Percentiles rank a stretch among this genome's conserved stretches.
Conservation (phyloP, 306 rosid species). For the Quercus aquifolioides region DNA sequence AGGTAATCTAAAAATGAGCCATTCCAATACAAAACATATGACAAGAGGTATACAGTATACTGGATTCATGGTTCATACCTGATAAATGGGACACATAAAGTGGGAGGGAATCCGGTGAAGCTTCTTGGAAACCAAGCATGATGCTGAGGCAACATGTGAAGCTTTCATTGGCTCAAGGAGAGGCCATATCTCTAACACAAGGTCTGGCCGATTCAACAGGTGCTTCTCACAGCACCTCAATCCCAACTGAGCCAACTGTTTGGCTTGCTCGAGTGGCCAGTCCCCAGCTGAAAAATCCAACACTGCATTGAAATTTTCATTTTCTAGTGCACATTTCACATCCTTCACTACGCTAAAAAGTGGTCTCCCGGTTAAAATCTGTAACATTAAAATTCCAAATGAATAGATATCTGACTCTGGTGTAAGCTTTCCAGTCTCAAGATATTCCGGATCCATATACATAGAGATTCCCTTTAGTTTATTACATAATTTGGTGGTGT, state of each 20-base stretch:
- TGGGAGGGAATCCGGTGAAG: constrained; percentile 72
- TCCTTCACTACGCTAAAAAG: constrained; percentile 55
- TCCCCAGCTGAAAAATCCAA: constrained; percentile 90
- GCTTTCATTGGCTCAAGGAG: constrained; percentile 69
- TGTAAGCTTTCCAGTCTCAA: constrained; percentile 52
- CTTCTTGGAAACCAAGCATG: constrained; percentile 51
- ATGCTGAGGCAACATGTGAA: constrained; percentile 41
- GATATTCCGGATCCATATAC: constrained; percentile 74
- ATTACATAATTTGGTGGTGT: constrained; percentile 18
- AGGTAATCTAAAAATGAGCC: neutral
- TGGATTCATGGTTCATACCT: constrained; percentile 39
- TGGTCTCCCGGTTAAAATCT: constrained; percentile 66
- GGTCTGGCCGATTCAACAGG: constrained; percentile 56
- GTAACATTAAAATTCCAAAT: constrained; percentile 66
- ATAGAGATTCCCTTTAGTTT: constrained; percentile 30
- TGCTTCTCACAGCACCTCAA: constrained; percentile 66
- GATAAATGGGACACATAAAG: constrained; percentile 90
- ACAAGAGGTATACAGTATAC: neutral
- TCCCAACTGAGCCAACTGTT: constrained; percentile 65
- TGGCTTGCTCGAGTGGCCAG: constrained; percentile 73
- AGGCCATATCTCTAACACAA: constrained; percentile 55
- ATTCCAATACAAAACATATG: neutral
- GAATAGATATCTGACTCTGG: constrained; percentile 86
- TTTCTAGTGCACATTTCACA: constrained; percentile 66
- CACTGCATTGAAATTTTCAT: constrained; percentile 44